Evolutionary conservation across 2,329 filamentous ascomycete genomes (phyloP), one percentile per base, ranked within the genome.

Genomic region (Aspergillus neoniger): DNA sequence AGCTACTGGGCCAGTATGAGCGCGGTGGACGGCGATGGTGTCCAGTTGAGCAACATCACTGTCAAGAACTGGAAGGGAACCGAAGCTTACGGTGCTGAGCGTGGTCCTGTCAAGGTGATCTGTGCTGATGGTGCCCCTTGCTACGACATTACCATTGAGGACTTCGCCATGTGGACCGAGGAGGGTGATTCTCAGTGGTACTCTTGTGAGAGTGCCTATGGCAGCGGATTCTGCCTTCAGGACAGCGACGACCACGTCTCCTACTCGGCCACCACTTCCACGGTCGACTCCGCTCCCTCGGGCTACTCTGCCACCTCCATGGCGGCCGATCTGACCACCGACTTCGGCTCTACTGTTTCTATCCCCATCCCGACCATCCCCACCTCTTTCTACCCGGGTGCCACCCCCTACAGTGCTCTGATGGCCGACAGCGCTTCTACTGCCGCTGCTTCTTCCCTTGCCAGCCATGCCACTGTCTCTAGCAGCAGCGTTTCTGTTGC

Each of bases 11-110:
- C 71, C 30, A 76, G 75, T 57, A 80, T 80, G 76, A 67, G 61
- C 43, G 63, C 72, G 0, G 69, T 75, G 3, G 64, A 70, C 1
- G 85, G 85, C 30, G 66, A 79, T 63, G 85, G 85, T 38, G 82
- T 87, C 4, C 71, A 80, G 60, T 79, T 85, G 49, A 76, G 65
- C 65, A 83, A 85, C 72, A 76, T 88, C 66, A 82, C 77, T 2
- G 79, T 86, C 70, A 78, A 70, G 32, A 82, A 83, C 71, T 87
- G 85, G 85, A 82, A 80, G 59, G 85, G 85, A 39, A 83, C 81
- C 2, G 62, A 72, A 54, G 69, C 75, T 2, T 75, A 86, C 62
- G 85, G 84, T 19, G 69, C 70, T 4, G 58, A 78, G 56, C 80
- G 85, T 21, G 83, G 82, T 0, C 84, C 85, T 2, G 76, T 87